These are phyloP conservation scores for Diaporthe citrichinensis DNA, from an alignment of 2,329 filamentous ascomycete species.

Conservation along the genomic window DNA sequence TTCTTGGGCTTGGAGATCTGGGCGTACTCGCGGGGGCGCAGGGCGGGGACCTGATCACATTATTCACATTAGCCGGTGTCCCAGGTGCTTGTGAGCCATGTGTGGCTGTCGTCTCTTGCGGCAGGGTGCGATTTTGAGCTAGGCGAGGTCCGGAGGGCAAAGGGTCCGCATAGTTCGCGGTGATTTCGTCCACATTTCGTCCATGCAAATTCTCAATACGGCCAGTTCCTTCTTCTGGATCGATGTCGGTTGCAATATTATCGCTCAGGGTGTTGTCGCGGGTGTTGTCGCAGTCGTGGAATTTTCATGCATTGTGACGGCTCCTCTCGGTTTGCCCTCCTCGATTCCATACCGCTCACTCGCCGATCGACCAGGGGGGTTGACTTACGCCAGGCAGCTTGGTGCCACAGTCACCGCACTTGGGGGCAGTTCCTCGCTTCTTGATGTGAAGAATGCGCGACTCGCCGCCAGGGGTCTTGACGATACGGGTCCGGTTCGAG, in stretches of 20 bases:
- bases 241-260: background rate
- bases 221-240: background rate
- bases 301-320: conserved; percentile 4
- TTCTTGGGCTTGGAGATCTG: conserved; percentile 99
- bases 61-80: conserved; percentile 48
- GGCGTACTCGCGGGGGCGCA: conserved; percentile 98
- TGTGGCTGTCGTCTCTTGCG: conserved; percentile 2
- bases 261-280: background rate
- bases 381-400: conserved; percentile 97
- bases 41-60: conserved; percentile 83
- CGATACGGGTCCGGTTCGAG: conserved; percentile 95
- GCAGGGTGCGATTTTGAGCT: background rate
- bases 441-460: conserved; percentile 99
- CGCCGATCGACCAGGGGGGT: conserved; percentile 40
- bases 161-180: background rate
- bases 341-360: conserved; percentile 26
- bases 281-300: background rate
- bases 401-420: conserved; percentile 98
- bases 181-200: background rate
- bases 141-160: conserved; percentile 12
- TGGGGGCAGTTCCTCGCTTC: conserved; percentile 98
- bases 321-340: conserved; percentile 7
- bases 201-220: background rate
- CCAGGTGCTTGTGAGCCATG: conserved; percentile 28
- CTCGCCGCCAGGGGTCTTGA: conserved; percentile 97